Conservation (phyloP, 1,284 basidiomycete species). For the Cutaneotrichosporon sp. region DNA sequence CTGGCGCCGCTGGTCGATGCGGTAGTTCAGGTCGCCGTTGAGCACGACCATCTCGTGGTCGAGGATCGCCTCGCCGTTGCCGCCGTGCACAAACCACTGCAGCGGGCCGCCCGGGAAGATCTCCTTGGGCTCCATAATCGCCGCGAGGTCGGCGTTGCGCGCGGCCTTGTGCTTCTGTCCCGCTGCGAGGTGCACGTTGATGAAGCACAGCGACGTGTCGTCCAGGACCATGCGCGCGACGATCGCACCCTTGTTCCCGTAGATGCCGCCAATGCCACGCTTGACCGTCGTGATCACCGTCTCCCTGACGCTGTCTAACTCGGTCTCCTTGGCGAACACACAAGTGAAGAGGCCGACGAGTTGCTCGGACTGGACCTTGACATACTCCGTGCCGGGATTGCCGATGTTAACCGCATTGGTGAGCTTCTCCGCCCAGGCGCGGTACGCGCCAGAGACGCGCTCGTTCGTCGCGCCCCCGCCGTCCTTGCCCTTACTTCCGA, state of each 20-base stretch:
- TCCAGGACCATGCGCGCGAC: constrained; percentile 85
- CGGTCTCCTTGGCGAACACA: constrained; percentile 65
- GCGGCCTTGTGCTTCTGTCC: constrained; percentile 80
- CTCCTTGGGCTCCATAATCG: constrained; percentile 77
- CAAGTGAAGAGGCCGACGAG: constrained; percentile 88
- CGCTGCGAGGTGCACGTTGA: constrained; percentile 95
- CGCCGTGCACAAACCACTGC: constrained; percentile 81
- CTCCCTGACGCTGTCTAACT: constrained; percentile 63
- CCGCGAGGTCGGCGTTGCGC: constrained; percentile 81
- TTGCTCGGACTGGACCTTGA: constrained; percentile 80
- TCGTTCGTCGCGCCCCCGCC: constrained; percentile 48
- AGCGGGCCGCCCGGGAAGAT: constrained; percentile 65
- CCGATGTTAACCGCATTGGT: constrained; percentile 72
- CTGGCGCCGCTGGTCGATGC: constrained; percentile 87
- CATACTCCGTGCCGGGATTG: constrained; percentile 64
- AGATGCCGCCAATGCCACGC: constrained; percentile 82
- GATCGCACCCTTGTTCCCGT: constrained; percentile 97
- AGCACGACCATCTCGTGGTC: constrained; percentile 95
- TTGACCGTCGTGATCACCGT: constrained; percentile 78
- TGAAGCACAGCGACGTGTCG: constrained; percentile 87
- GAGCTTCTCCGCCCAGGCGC: constrained; percentile 83
- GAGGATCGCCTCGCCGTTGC: constrained; percentile 88
- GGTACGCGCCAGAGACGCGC: constrained; percentile 79
- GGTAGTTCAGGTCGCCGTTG: constrained; percentile 69
- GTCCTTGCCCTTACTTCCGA: constrained; percentile 68